These are phyloP conservation scores for Syzygium aromaticum DNA, from an alignment of 345 rosid species.

Conservation along the genomic window DNA sequence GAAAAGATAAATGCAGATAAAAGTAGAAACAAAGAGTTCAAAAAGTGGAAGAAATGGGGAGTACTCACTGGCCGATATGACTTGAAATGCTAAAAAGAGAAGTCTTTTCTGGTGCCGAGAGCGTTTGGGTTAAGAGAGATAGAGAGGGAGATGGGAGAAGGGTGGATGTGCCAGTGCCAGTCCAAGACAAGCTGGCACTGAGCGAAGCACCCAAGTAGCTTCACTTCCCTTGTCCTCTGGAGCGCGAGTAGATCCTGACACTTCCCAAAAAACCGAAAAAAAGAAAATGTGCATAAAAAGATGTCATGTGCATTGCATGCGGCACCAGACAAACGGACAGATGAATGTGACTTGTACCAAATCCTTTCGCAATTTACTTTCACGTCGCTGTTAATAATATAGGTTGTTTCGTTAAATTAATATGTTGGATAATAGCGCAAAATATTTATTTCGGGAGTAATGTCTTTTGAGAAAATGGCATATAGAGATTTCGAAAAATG, in stretches of 20 bases:
- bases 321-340: not conserved
- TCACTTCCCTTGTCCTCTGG: not conserved
- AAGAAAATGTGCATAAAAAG: not conserved
- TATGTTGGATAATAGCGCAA: too few relatives aligned
- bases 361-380: too few relatives aligned
- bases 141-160: slow-evolving; percentile 1
- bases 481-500: too few relatives aligned
- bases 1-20: slow-evolving; percentile 6
- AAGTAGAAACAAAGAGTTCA: not conserved
- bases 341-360: not conserved
- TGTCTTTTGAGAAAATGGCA: too few relatives aligned
- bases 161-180: slow-evolving; percentile 34
- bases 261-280: not conserved
- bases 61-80: not conserved
- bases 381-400: too few relatives aligned
- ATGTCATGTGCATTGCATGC: not conserved
- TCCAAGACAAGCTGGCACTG: slow-evolving; percentile 42
- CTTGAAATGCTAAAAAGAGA: slow-evolving; percentile 1
- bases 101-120: not conserved
- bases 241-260: not conserved
- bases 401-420: too few relatives aligned
- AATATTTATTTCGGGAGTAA: too few relatives aligned
- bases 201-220: slow-evolving; percentile 17
- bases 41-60: not conserved
- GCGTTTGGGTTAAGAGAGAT: not conserved